These are phyloP conservation scores for Penicillium simplicissimum DNA, from an alignment of 495 filamentous ascomycete species.

Conservation along the genomic window DNA sequence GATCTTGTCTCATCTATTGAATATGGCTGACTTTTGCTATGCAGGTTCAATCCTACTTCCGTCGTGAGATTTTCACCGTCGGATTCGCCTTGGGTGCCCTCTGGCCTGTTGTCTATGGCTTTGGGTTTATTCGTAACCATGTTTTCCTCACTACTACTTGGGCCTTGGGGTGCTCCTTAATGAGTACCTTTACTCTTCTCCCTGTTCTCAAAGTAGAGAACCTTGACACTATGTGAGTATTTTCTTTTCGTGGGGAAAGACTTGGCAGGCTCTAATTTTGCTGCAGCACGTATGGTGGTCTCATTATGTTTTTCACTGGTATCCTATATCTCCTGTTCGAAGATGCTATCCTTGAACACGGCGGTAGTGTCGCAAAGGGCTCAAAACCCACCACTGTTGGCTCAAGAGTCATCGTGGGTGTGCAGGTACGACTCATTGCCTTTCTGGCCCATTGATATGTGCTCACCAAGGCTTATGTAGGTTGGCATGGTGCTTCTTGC, in stretches of 20 bases:
- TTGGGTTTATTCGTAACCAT: slow-evolving; percentile 67
- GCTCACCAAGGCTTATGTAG: slow-evolving; percentile 25
- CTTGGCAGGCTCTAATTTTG: slow-evolving; percentile 27
- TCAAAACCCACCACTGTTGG: slow-evolving; percentile 39
- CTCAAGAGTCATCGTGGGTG: slow-evolving; percentile 57
- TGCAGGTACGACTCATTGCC: slow-evolving; percentile 43
- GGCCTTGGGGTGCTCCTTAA: slow-evolving; percentile 72
- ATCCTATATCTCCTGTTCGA: slow-evolving; percentile 82
- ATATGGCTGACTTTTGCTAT: slow-evolving; percentile 12
- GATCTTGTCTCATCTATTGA: background rate
- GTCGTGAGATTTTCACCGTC: slow-evolving; percentile 81
- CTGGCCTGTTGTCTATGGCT: slow-evolving; percentile 78
- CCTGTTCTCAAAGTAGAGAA: slow-evolving; percentile 84
- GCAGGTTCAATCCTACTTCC: slow-evolving; percentile 82
- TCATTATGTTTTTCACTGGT: slow-evolving; percentile 77
- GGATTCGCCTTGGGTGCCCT: slow-evolving; percentile 73
- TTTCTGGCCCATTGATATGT: background rate
- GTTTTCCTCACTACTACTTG: slow-evolving; percentile 65
- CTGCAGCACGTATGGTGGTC: slow-evolving; percentile 69
- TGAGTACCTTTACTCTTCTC: slow-evolving; percentile 90
- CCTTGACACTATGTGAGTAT: slow-evolving; percentile 70
- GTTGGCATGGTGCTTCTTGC: slow-evolving; percentile 82
- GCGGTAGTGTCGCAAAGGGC: slow-evolving; percentile 16
- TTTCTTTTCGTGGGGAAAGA: background rate
- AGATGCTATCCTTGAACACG: slow-evolving; percentile 56